These are phyloP conservation scores for Cladosporium oxysporum DNA, from an alignment of 2,329 filamentous ascomycete genomes.

Conservation along the genomic window DNA sequence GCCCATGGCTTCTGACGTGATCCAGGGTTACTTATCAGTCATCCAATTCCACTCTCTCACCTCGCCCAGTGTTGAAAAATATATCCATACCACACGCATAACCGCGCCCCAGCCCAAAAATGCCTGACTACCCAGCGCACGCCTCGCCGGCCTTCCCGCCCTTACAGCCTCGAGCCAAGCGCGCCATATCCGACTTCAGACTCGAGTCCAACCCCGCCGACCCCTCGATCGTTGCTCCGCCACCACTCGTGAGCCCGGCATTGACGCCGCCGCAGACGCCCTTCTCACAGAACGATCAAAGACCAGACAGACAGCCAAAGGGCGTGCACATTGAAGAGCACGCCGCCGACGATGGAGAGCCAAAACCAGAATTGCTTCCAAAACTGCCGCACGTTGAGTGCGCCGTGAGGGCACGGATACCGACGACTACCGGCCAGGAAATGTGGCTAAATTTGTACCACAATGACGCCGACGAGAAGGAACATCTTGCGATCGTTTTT, in stretches of 20 bases:
- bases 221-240: constrained; percentile 24
- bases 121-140: constrained; percentile 54
- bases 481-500: constrained; percentile 96
- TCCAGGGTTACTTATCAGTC: constrained; percentile 24
- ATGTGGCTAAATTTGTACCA: constrained; percentile 97
- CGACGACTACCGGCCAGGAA: constrained; percentile 85
- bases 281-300: constrained; percentile 27
- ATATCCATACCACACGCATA: neutral
- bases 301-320: constrained; percentile 41
- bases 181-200: constrained; percentile 42
- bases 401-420: constrained; percentile 90
- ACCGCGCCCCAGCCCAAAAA: constrained; percentile 31
- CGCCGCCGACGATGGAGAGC: constrained; percentile 30
- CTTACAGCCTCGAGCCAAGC: constrained; percentile 51
- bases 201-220: constrained; percentile 34
- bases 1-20: constrained; percentile 22
- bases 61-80: neutral
- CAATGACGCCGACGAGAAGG: constrained; percentile 91
- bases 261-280: constrained; percentile 42
- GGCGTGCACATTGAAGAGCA: constrained; percentile 45
- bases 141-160: constrained; percentile 57
- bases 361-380: constrained; percentile 67
- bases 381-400: constrained; percentile 85
- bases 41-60: constrained; percentile 8
- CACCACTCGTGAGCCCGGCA: constrained; percentile 50